These are phyloP conservation scores for Alternaria consortialis DNA, from an alignment of 2,329 filamentous ascomycete species.

Conservation along the genomic window DNA sequence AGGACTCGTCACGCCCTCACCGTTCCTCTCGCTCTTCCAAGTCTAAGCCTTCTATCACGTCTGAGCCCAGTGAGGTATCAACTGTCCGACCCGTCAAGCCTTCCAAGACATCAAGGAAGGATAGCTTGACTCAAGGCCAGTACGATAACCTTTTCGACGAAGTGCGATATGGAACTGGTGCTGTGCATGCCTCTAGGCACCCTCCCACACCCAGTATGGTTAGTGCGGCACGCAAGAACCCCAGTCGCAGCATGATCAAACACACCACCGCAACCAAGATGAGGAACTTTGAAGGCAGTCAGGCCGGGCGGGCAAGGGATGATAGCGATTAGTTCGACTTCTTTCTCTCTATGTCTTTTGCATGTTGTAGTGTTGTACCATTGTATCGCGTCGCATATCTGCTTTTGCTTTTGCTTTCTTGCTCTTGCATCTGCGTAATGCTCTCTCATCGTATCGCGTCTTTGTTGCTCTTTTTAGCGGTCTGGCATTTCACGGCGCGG, in stretches of 20 bases:
- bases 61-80: conserved; percentile 48
- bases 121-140: conserved; percentile 40
- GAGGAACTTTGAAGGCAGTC: conserved; percentile 37
- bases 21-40: conserved; percentile 29
- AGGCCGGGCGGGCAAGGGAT: conserved; percentile 3
- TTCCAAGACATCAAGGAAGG: conserved; percentile 37
- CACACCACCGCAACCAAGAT: conserved; percentile 45
- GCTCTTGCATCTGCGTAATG: conserved; percentile 4
- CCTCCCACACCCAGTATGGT: conserved; percentile 52
- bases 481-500: conserved; percentile 7
- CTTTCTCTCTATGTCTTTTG: background rate
- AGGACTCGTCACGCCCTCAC: conserved; percentile 25
- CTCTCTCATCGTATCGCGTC: background rate
- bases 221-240: conserved; percentile 41
- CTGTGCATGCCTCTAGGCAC: conserved; percentile 38
- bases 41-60: conserved; percentile 29
- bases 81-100: conserved; percentile 43
- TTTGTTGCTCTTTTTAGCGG: conserved; percentile 3
- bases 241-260: conserved; percentile 49
- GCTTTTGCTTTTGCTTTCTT: conserved; percentile 3
- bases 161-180: conserved; percentile 42
- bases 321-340: background rate
- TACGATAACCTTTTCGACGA: conserved; percentile 43
- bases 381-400: background rate
- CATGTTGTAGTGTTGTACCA: conserved; percentile 4